Evolutionary conservation across 352 stramenopile genomes (phyloP), one percentile per base, ranked within the genome.

Genomic region (Saprolegnia parasitica): DNA sequence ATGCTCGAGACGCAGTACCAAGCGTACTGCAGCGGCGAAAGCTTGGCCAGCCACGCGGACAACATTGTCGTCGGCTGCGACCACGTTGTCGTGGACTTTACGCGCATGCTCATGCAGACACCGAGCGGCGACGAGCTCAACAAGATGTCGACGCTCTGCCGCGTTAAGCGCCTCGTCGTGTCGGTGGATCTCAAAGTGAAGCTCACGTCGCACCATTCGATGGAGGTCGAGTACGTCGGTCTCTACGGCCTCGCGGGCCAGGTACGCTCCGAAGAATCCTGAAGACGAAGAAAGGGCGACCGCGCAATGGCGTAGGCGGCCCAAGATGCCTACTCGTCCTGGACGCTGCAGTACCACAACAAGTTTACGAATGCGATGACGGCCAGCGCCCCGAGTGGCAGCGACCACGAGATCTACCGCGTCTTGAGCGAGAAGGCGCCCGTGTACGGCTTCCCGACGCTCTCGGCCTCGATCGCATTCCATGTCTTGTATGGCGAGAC

Each of bases 1-100:
- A 70, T 54, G 49, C 49, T 70, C 29, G 63, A 70, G 29, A 70
- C 18, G 9, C 54, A 70, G 46, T 70, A 62, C 26, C 63, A 70
- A 46, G 26, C 46, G 18, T 70, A 62, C 54, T 70, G 63, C 63
- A 58, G 39, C 21, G 63, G 63, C 11, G 63, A 70, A 4, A 26
- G 13, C 13, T 42, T 70, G 6, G 20, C 29, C 3, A 46, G 46
- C 40, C 63, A 70, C 26, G 46, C 29, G 4, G 62, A 68, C 13
- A 55, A 23, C 18, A n/a, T 49, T 4, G 35, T n/a, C 9, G 50
- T 70, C 20, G 54, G 13, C 5, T 46, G 63, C 15, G 26, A 70
- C 13, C 32, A 70, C 40, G 63, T 70, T 4, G 63, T 70, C 18
- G 20, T 70, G 4, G 63, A 70, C 37, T 62, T 62, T 23, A 45